Conservation (phyloP, 352 stramenopile species). For the Phytophthora fragariaefolia region DNA sequence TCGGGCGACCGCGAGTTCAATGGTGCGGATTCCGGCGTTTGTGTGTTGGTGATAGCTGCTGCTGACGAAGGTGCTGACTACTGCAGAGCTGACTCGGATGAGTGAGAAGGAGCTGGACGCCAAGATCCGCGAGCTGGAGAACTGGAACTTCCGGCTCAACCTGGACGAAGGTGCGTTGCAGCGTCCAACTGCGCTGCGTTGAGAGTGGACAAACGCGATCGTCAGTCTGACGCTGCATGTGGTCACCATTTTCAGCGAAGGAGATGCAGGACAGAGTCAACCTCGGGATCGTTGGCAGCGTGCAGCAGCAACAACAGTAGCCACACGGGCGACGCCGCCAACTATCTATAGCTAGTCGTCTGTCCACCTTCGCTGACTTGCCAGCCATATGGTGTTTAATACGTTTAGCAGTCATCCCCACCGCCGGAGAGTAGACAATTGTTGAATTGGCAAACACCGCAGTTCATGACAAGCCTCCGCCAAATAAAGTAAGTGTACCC, state of each 20-base stretch:
- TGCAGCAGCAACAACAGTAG: neutral
- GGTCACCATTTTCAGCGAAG: constrained; percentile 33
- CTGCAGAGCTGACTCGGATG: constrained; percentile 54
- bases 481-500: neutral
- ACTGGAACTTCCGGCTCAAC: constrained; percentile 85
- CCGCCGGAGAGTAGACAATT: constrained; percentile 16
- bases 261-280: constrained; percentile 49
- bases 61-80: neutral
- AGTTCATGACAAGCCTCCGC: neutral
- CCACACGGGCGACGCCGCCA: neutral
- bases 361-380: neutral
- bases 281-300: constrained; percentile 41
- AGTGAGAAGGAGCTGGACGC: constrained; percentile 73
- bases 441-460: constrained; percentile 23
- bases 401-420: neutral
- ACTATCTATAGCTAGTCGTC: neutral
- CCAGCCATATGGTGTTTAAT: neutral
- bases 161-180: constrained; percentile 67
- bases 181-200: neutral
- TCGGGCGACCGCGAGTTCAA: constrained; percentile 50
- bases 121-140: constrained; percentile 81
- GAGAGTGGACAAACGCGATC: neutral
- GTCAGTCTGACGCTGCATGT: constrained; percentile 1
- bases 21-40: constrained; percentile 21
- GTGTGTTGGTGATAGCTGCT: neutral